phyloP scores from a whole-genome alignment of 257 asterid species.

The Plectranthus barbatus region DNA sequence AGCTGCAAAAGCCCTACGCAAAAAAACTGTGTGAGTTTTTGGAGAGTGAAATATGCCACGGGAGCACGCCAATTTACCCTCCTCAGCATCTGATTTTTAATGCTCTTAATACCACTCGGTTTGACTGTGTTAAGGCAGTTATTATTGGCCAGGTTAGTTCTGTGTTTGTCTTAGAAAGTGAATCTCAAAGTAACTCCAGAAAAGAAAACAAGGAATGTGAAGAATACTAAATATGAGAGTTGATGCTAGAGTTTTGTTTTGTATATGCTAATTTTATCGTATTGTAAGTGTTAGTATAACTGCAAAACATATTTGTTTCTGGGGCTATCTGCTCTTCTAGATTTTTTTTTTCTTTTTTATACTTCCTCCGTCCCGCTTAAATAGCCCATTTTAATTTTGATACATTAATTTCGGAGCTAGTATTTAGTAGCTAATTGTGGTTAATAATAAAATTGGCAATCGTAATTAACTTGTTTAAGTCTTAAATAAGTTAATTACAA shows the following conservation, averaged over 20 bases:
- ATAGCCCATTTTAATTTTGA: no score
- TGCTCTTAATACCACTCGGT: conserved; percentile 79
- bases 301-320: not conserved
- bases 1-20: conserved; percentile 72
- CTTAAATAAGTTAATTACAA: no score
- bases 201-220: not conserved
- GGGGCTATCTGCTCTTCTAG: not conserved
- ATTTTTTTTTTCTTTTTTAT: not conserved
- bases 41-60: conserved; percentile 50
- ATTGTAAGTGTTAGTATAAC: not conserved
- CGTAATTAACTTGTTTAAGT: no score
- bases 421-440: no score
- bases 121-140: conserved; percentile 71
- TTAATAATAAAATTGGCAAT: no score
- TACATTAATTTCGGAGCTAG: no score
- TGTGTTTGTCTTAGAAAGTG: not conserved
- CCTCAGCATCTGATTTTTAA: conserved; percentile 79
- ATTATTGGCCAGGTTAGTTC: conserved; percentile 80
- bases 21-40: conserved; percentile 49
- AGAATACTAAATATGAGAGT: not conserved
- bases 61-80: conserved; percentile 63
- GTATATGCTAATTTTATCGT: not conserved
- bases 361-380: no score
- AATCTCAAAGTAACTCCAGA: not conserved
- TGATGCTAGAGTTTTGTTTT: conserved; percentile 1